Conservation (phyloP, 148 eudicot species). For the Diospyros kaki region DNA sequence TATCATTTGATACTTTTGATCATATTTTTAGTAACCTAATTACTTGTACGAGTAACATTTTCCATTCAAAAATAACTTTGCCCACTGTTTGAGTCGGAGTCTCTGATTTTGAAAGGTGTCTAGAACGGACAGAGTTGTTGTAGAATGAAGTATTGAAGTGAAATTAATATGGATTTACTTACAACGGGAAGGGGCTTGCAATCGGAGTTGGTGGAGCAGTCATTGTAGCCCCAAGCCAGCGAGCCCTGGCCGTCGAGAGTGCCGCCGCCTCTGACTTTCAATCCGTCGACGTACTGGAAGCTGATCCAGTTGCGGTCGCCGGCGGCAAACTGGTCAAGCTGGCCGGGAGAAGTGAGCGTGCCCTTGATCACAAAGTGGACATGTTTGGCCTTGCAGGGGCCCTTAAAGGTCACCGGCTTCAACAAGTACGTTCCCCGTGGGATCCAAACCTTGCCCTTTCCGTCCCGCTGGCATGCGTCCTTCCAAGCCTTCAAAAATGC, state of each 20-base stretch:
- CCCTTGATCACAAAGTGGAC: constrained; percentile 31
- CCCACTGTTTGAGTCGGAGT: neutral
- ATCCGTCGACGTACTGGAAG: constrained; percentile 28
- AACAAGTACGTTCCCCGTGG: constrained; percentile 37
- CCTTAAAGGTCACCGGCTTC: constrained; percentile 26
- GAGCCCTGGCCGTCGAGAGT: constrained; percentile 43
- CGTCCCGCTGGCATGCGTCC: constrained; percentile 46
- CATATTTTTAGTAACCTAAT: no score
- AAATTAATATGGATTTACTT: constrained; percentile 10
- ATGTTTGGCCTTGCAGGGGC: constrained; percentile 44
- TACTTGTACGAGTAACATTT: neutral
- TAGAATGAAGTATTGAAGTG: neutral
- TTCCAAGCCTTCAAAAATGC: constrained; percentile 54
- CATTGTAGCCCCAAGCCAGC: constrained; percentile 29
- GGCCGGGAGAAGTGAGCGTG: constrained; percentile 31
- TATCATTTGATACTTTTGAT: no score
- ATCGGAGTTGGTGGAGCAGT: constrained; percentile 16
- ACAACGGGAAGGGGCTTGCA: constrained; percentile 38
- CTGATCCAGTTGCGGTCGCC: constrained; percentile 41
- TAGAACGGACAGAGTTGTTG: neutral
- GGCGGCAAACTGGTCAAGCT: constrained; percentile 5
- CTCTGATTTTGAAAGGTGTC: neutral
- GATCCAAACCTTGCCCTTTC: constrained; percentile 27
- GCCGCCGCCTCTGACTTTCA: constrained; percentile 47
- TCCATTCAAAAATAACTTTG: neutral